Percentiles rank a stretch among this genome's conserved stretches.
phyloP scores from a whole-genome alignment of 2,329 filamentous ascomycete genomes.

The Didymella arachidicola region DNA sequence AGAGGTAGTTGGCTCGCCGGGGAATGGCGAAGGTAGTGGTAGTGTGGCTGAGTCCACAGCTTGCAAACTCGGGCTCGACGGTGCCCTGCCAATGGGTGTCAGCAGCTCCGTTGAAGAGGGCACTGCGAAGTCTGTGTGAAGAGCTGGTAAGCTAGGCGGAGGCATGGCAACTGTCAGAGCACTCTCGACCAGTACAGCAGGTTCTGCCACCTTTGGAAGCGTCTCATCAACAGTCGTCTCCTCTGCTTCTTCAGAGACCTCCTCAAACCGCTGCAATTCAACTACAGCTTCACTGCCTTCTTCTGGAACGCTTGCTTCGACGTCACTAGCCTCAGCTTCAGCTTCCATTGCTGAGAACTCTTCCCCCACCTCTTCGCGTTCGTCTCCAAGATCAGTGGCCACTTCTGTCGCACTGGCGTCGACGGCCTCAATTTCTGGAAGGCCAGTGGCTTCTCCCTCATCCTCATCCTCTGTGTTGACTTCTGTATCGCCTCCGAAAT shows the following conservation, averaged over 20 bases:
- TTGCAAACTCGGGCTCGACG: conserved; percentile 45
- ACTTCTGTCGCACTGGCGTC: conserved; percentile 5
- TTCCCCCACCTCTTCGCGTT: conserved; percentile 16
- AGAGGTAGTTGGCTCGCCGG: conserved; percentile 41
- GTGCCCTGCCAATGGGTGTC: conserved; percentile 45
- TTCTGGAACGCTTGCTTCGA: conserved; percentile 5
- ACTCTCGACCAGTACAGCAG: neutral
- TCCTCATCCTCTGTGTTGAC: conserved; percentile 35
- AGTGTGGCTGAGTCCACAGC: conserved; percentile 48
- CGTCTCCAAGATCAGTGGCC: conserved; percentile 12
- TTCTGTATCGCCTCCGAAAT: conserved; percentile 42
- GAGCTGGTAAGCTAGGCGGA: conserved; percentile 39
- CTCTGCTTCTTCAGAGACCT: neutral
- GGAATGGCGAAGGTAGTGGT: conserved; percentile 51
- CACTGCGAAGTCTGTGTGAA: conserved; percentile 33
- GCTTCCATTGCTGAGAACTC: neutral
- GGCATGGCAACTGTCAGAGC: conserved; percentile 38
- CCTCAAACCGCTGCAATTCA: conserved; percentile 2
- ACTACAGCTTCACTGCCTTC: conserved; percentile 9
- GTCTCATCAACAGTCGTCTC: conserved; percentile 14
- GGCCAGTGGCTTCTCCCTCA: conserved; percentile 12
- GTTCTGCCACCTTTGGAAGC: neutral
- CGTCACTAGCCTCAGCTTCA: neutral
- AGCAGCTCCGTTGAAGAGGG: conserved; percentile 26
- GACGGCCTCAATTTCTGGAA: conserved; percentile 1